Percentiles rank a stretch among this genome's conserved stretches.
These are phyloP conservation scores for Aulographum hederae DNA, from an alignment of 2,329 filamentous ascomycete species.

Conservation along the genomic window DNA sequence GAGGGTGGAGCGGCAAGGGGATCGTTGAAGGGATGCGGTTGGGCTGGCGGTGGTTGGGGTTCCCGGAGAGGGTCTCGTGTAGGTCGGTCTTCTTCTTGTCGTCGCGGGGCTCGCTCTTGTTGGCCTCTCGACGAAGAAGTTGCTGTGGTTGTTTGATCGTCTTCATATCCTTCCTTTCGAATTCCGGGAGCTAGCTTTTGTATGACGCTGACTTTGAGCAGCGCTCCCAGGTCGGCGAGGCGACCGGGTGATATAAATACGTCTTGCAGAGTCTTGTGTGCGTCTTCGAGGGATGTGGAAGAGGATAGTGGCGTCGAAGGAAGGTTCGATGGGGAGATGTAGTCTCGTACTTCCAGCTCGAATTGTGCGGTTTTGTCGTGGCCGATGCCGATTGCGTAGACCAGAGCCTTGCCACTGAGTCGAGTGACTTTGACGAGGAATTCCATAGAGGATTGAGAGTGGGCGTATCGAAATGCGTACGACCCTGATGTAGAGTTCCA, in stretches of 20 bases:
- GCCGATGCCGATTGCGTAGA: constrained; percentile 60
- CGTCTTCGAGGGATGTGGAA: constrained; percentile 8
- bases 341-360: constrained; percentile 58
- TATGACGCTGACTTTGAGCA: constrained; percentile 64
- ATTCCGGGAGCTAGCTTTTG: constrained; percentile 67
- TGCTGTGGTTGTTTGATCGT: constrained; percentile 21
- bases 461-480: constrained; percentile 72
- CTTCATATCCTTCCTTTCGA: constrained; percentile 63
- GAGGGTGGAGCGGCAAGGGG: constrained; percentile 48
- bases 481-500: constrained; percentile 63
- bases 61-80: too few species aligned
- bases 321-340: constrained; percentile 44
- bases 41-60: constrained; percentile 38
- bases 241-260: constrained; percentile 59
- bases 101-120: constrained; percentile 3
- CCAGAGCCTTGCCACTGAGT: constrained; percentile 66
- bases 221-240: constrained; percentile 46
- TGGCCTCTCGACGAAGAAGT: constrained; percentile 1
- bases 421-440: constrained; percentile 70
- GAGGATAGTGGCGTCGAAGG: constrained; percentile 26
- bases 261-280: constrained; percentile 22
- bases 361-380: constrained; percentile 68
- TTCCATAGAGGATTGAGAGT: constrained; percentile 68
- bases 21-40: constrained; percentile 49
- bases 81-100: too few species aligned